Conservation (phyloP, 345 rosid genomes). For the Dipteronia sinensis region DNA sequence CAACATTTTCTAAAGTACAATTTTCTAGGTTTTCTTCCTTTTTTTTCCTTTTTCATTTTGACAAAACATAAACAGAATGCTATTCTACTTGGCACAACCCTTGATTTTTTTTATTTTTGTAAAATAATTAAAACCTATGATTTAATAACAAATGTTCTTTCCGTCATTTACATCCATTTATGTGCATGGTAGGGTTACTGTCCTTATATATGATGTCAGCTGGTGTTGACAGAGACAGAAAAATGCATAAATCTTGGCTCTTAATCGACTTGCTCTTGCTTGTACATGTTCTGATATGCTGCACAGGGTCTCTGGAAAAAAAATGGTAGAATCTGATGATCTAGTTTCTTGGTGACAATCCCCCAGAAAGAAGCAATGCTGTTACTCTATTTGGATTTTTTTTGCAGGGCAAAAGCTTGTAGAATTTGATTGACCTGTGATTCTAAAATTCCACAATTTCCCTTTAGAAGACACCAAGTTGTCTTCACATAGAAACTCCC, state of each 20-base stretch:
- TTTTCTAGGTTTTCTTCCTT: background rate
- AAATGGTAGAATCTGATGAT: background rate
- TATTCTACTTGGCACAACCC: background rate
- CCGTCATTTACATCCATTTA: background rate
- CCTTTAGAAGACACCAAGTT: conserved; percentile 81
- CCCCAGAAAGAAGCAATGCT: conserved; percentile 10
- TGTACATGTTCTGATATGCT: background rate
- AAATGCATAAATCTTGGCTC: background rate
- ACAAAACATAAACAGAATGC: background rate
- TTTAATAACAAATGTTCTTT: background rate
- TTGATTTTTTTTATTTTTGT: background rate
- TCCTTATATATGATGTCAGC: background rate
- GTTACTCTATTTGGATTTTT: conserved; percentile 20
- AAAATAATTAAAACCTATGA: background rate
- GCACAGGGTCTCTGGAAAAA: background rate
- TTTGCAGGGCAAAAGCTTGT: conserved; percentile 53
- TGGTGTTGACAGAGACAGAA: background rate
- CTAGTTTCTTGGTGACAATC: background rate
- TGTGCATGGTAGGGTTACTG: background rate
- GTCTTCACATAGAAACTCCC: conserved; percentile 87
- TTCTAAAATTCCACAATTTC: conserved; percentile 63
- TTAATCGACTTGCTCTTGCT: background rate
- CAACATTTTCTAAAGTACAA: background rate
- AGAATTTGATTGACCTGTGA: conserved; percentile 50
- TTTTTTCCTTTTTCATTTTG: too few species aligned